Base-by-base conservation (phyloP, 2,329 filamentous ascomycete species). In the Elsinoe ampelina region DNA sequence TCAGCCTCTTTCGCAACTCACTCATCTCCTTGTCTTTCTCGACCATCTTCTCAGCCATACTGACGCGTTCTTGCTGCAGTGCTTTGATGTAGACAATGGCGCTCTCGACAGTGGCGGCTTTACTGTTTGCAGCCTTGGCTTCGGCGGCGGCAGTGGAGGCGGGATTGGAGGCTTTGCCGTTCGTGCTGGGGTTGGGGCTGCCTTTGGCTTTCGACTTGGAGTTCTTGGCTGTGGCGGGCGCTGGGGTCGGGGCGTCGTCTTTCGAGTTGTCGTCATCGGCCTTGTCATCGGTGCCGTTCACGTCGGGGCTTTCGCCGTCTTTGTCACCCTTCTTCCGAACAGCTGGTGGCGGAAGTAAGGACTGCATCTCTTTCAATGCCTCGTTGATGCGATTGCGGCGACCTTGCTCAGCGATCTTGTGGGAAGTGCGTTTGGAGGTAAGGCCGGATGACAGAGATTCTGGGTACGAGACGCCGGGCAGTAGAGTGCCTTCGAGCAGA, bases 391-490 rank as follows among this genome's bases (percentile, higher is more conserved):
- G 83, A 68, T 98, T 97, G 58, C 93, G 80, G 48, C 93, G 84
- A 5, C 93, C 93, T 73, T 98, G 93, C 72, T 98, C 93, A 15
- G 93, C 93, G 62, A 98, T 89, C 72, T 98, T 98, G 75, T 98
- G 93, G 42, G 90, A 95, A 1, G 93, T 97, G 55, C 92, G 86
- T 75, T 98, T 98, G 2, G 90, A 95, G 0, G 91, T 96, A 22
- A 98, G 75, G 62, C 95, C 95, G 19, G 91, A 95, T 5, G 91
- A 95, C 41, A 98, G 78, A 54, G 91, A 88, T 63, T 87, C 89
- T 0, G 92, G 91, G 64, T 96, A 97, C 1, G 86, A 87, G 13
- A 67, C 64, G 11, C 92, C 92, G 0, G 91, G 91, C 0, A 96
- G 83, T 57, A 86, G 85, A 52, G 90, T 97, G 50, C 93, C 93